Conservation (phyloP, 2,329 filamentous ascomycete genomes). For the Talaromyces sp. region DNA sequence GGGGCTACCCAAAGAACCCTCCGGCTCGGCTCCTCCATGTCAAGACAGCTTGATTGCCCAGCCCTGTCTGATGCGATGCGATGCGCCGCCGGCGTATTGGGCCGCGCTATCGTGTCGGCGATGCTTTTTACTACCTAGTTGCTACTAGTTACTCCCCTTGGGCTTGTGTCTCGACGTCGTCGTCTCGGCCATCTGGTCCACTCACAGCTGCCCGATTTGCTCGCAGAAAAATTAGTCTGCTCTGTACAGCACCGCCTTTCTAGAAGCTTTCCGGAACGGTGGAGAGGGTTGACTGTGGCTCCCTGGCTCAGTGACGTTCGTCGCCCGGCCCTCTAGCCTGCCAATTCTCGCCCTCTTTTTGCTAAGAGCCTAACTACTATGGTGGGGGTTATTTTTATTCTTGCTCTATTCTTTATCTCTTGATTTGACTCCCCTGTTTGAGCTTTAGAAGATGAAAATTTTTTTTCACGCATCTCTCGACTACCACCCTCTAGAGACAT, state of each 20-base stretch:
- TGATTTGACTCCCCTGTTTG: neutral
- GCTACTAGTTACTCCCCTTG: too few relatives aligned
- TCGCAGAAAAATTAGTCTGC: neutral
- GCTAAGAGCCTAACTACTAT: neutral
- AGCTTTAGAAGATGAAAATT: neutral
- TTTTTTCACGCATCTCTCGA: neutral
- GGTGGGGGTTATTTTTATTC: constrained; percentile 2
- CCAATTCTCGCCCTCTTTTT: neutral
- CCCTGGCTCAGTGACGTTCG: constrained; percentile 4
- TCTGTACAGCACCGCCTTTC: constrained; percentile 6
- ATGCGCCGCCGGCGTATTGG: neutral
- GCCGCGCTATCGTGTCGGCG: neutral
- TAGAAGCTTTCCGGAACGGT: constrained; percentile 10
- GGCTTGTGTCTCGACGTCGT: neutral
- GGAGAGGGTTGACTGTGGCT: too few relatives aligned
- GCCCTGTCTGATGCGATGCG: neutral
- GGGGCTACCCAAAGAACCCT: neutral
- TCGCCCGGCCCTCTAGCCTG: neutral
- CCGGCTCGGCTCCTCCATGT: neutral
- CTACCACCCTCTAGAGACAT: neutral
- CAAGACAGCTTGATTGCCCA: neutral
- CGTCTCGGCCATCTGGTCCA: neutral
- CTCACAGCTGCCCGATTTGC: neutral
- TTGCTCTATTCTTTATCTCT: neutral
- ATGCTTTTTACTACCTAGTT: neutral